Evolutionary conservation across 2,329 filamentous ascomycete genomes (phyloP).

Genomic region (Calonectria henricotiae): DNA sequence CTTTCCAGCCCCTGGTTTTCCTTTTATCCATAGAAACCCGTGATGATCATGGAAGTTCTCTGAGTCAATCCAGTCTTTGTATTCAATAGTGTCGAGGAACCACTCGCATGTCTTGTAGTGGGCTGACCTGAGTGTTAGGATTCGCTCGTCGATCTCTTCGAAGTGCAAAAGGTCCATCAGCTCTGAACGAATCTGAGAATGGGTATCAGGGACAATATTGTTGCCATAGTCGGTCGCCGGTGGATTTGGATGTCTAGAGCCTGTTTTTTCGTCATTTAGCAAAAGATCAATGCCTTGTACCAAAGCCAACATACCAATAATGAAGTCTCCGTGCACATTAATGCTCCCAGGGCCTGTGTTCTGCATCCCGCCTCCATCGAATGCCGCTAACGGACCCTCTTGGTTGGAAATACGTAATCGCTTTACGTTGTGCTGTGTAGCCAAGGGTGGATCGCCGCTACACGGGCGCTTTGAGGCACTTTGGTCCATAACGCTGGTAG

Average conservation of each 20-base stretch:
- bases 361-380: not conserved
- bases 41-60: not conserved
- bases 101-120: not conserved
- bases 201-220: not conserved
- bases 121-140: not conserved
- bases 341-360: not conserved
- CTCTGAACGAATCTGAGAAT: not conserved
- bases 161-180: not conserved
- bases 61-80: not conserved
- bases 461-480: not conserved
- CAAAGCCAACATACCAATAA: not conserved
- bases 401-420: not conserved
- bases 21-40: constrained; percentile 65
- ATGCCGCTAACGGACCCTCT: not conserved
- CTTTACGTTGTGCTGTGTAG: not conserved
- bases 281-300: not conserved
- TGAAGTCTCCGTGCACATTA: not conserved
- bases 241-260: not conserved
- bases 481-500: not conserved
- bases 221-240: not conserved
- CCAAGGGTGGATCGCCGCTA: not conserved
- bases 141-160: not conserved
- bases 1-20: constrained; percentile 64
- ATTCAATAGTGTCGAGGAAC: not conserved
- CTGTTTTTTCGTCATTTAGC: not conserved